A percentile compares a stretch with the other conserved stretches of the same genome.
Evolutionary conservation across 2,329 filamentous ascomycete genomes (phyloP).

Genomic region (Madurella mycetomatis): DNA sequence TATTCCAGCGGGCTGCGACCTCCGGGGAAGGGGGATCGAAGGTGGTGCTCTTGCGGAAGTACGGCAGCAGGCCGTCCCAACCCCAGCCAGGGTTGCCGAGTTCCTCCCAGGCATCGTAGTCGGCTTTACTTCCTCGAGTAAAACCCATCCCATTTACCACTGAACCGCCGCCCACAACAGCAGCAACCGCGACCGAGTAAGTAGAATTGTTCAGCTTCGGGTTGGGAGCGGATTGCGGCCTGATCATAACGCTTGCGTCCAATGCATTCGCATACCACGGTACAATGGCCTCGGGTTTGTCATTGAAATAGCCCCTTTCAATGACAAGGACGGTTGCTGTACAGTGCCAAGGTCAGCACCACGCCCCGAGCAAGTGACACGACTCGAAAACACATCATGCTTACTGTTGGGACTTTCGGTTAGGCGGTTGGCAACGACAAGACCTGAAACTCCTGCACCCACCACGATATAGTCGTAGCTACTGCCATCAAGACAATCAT

Average conservation of each 20-base stretch:
- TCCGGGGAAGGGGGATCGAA: slow-evolving; percentile 14
- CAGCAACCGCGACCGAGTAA: slow-evolving; percentile 17
- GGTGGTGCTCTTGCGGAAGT: slow-evolving; percentile 41
- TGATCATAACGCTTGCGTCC: slow-evolving; percentile 17
- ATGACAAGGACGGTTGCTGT: slow-evolving; percentile 20
- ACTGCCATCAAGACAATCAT: not conserved
- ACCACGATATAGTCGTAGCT: slow-evolving; percentile 17
- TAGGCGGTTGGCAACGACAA: slow-evolving; percentile 19
- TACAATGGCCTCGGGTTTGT: slow-evolving; percentile 22
- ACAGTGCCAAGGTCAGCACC: not conserved
- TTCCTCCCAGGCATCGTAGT: slow-evolving; percentile 41
- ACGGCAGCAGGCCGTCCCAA: slow-evolving; percentile 42
- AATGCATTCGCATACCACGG: slow-evolving; percentile 19
- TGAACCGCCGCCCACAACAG: slow-evolving; percentile 38
- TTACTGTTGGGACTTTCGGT: slow-evolving; percentile 32
- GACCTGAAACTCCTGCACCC: slow-evolving; percentile 10
- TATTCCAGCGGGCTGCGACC: slow-evolving; percentile 13
- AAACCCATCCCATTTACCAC: slow-evolving; percentile 41
- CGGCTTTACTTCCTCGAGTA: slow-evolving; percentile 35
- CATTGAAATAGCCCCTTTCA: slow-evolving; percentile 21
- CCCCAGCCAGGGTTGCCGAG: slow-evolving; percentile 40
- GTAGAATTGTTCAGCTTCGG: slow-evolving; percentile 20
- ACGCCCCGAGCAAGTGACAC: not conserved
- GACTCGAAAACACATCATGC: slow-evolving; percentile 2
- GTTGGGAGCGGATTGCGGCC: slow-evolving; percentile 18